Evolutionary conservation across 148 eudicot species (phyloP).

Genomic region (Talinum fruticosum): DNA sequence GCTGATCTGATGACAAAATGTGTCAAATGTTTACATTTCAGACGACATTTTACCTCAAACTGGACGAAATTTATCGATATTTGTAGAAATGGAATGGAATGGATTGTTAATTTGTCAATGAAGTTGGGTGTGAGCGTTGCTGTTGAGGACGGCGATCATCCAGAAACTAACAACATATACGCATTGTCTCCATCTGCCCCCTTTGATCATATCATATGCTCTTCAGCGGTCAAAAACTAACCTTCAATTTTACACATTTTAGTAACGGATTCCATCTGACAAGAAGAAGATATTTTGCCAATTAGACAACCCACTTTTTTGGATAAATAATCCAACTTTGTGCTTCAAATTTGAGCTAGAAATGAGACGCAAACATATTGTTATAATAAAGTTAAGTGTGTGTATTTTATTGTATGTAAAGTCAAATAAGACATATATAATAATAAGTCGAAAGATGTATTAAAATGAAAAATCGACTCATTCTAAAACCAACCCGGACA

Average conservation of each 20-base stretch:
- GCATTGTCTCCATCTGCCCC: neutral
- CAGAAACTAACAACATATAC: neutral
- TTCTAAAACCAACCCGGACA: neutral
- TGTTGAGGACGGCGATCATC: conserved; percentile 22
- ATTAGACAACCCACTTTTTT: neutral
- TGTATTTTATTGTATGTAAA: neutral
- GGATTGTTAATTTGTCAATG: conserved; percentile 26
- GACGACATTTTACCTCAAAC: neutral
- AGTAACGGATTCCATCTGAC: neutral
- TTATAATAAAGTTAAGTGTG: too few species aligned
- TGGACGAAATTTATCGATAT: neutral
- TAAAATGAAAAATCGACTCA: neutral
- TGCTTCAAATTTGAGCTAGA: neutral
- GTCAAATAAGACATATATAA: neutral
- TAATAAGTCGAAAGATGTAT: too few species aligned
- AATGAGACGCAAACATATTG: neutral
- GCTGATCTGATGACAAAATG: conserved; percentile 13
- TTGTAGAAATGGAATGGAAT: conserved; percentile 3
- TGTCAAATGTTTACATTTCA: conserved; percentile 7
- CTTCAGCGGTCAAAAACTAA: neutral
- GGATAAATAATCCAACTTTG: too few species aligned
- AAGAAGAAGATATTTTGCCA: neutral
- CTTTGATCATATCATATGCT: neutral
- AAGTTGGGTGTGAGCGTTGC: conserved; percentile 32
- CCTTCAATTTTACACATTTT: neutral